Percentiles rank a stretch among this genome's conserved stretches.
Conservation (phyloP, 2,329 filamentous ascomycete species). For the Xylaria sp. region DNA sequence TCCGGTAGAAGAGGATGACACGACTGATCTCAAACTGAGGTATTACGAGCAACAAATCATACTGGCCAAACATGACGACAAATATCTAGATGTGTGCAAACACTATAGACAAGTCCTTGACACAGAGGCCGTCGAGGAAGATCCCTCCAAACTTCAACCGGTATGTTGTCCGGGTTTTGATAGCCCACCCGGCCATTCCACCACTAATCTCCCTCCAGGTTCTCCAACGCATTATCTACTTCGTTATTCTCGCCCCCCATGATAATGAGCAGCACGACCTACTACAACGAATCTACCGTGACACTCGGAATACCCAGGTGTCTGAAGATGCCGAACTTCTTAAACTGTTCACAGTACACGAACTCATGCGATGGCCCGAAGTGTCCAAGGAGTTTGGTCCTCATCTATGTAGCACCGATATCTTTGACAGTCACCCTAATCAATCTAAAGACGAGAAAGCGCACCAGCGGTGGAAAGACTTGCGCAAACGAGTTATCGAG, state of each 20-base stretch:
- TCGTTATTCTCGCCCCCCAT: constrained; percentile 93
- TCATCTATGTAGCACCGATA: constrained; percentile 87
- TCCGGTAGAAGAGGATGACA: constrained; percentile 83
- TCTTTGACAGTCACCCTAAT: constrained; percentile 77
- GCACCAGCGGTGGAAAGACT: constrained; percentile 87
- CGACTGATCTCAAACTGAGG: constrained; percentile 92
- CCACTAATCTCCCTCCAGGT: constrained; percentile 62
- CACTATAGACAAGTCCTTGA: constrained; percentile 97
- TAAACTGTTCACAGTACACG: constrained; percentile 92
- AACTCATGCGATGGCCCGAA: constrained; percentile 98
- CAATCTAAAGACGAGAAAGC: constrained; percentile 81
- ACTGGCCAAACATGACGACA: constrained; percentile 94
- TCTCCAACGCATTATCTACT: constrained; percentile 95
- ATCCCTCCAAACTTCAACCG: constrained; percentile 83
- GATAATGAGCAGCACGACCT: constrained; percentile 99
- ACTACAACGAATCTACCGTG: constrained; percentile 89
- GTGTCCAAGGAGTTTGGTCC: constrained; percentile 89
- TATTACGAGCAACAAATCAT: constrained; percentile 99
- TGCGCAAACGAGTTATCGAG: constrained; percentile 98
- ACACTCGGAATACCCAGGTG: constrained; percentile 82
- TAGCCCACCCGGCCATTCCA: neutral
- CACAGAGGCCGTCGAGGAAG: constrained; percentile 93
- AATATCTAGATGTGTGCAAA: constrained; percentile 98
- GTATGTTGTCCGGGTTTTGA: constrained; percentile 62
- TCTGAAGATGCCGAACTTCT: constrained; percentile 85